These are phyloP conservation scores for Trichocladium uniseriatum DNA, from an alignment of 495 filamentous ascomycete species.

Conservation along the genomic window DNA sequence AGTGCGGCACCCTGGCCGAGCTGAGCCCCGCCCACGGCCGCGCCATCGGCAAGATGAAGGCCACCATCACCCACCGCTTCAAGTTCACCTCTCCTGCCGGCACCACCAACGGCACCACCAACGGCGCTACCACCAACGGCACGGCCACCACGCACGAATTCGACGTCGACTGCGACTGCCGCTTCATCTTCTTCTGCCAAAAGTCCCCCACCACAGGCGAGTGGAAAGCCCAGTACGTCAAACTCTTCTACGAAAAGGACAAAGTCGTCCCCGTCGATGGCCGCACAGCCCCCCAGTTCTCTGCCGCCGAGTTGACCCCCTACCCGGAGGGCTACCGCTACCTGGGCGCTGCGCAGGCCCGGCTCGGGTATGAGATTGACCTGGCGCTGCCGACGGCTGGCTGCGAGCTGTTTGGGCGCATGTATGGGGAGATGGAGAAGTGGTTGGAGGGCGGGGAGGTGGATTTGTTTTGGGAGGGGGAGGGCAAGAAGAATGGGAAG, in stretches of 20 bases:
- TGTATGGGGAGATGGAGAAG: slow-evolving; percentile 38
- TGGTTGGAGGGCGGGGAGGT: slow-evolving; percentile 34
- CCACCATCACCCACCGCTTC: slow-evolving; percentile 60
- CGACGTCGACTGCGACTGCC: slow-evolving; percentile 54
- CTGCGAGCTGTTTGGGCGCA: slow-evolving; percentile 24
- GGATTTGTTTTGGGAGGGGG: slow-evolving; percentile 23
- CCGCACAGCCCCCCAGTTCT: slow-evolving; percentile 38
- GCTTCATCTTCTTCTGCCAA: slow-evolving; percentile 55
- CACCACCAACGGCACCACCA: not conserved
- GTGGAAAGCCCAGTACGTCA: slow-evolving; percentile 53
- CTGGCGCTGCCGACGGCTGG: slow-evolving; percentile 31
- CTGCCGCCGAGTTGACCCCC: slow-evolving; percentile 37
- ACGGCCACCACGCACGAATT: slow-evolving; percentile 35
- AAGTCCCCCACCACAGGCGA: slow-evolving; percentile 29
- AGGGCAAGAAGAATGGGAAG: not conserved
- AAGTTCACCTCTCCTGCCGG: slow-evolving; percentile 22
- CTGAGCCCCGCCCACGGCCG: slow-evolving; percentile 36
- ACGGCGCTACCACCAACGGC: not conserved
- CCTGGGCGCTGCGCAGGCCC: slow-evolving; percentile 39
- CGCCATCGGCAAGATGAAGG: slow-evolving; percentile 65
- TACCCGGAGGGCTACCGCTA: slow-evolving; percentile 52
- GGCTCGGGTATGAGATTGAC: slow-evolving; percentile 37
- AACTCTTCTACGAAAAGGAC: slow-evolving; percentile 63
- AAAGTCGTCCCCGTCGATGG: slow-evolving; percentile 52
- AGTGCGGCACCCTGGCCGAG: slow-evolving; percentile 54